Evolutionary conservation across 768 basidiomycete genomes (phyloP).

Genomic region (Lentinula sp.): DNA sequence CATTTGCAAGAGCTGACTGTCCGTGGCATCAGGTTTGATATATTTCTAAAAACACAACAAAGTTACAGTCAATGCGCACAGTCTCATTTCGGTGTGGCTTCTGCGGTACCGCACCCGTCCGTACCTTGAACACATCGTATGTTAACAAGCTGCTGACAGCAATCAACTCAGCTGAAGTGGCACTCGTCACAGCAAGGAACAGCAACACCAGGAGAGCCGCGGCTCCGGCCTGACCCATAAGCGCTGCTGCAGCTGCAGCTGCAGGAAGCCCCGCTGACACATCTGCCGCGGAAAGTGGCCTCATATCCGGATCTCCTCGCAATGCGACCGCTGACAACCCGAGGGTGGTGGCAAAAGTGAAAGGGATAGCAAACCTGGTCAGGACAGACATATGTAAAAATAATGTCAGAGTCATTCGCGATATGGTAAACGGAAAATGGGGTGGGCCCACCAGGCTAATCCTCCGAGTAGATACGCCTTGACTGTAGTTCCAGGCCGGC

Average conservation of each 20-base stretch:
- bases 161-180: slow-evolving; percentile 86
- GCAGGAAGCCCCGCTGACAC: slow-evolving; percentile 88
- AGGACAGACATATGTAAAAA: background rate
- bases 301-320: slow-evolving; percentile 49
- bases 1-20: slow-evolving; percentile 60
- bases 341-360: slow-evolving; percentile 80
- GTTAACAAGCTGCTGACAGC: slow-evolving; percentile 82
- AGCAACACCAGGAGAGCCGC: slow-evolving; percentile 72
- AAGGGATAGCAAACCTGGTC: slow-evolving; percentile 75
- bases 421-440: background rate
- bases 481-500: slow-evolving; percentile 75
- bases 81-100: background rate
- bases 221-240: slow-evolving; percentile 79
- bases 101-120: background rate
- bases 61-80: background rate
- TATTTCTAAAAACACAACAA: slow-evolving; percentile 40
- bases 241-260: slow-evolving; percentile 74
- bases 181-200: slow-evolving; percentile 83
- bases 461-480: slow-evolving; percentile 91
- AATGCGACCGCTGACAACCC: slow-evolving; percentile 87
- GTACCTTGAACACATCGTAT: slow-evolving; percentile 78
- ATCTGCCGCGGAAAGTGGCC: slow-evolving; percentile 44
- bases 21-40: slow-evolving; percentile 77
- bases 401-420: background rate
- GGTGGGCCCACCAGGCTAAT: slow-evolving; percentile 60